phyloP scores from a whole-genome alignment of 2,329 filamentous ascomycete species.

The Ceratocystis huliohia region DNA sequence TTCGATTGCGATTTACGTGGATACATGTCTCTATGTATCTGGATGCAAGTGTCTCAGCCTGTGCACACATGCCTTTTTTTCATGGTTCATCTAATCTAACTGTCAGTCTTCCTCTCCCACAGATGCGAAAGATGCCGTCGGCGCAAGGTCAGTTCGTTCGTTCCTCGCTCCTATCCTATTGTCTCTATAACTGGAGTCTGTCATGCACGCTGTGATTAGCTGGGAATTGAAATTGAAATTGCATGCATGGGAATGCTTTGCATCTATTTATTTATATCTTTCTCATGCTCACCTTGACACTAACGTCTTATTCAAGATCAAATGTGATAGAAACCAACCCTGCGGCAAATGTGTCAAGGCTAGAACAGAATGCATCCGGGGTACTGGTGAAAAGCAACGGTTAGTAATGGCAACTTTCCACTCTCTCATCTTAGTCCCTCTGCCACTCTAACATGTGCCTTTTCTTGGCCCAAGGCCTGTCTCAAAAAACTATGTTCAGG shows the following conservation, averaged over 20 bases:
- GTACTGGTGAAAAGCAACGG: constrained; percentile 34
- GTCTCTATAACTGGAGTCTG: too few relatives aligned
- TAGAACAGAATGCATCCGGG: constrained; percentile 31
- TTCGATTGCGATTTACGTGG: not conserved
- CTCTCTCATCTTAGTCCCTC: not conserved
- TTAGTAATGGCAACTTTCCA: constrained; percentile 21
- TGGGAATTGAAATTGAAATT: too few relatives aligned
- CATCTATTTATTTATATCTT: not conserved
- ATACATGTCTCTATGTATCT: not conserved
- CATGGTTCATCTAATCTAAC: not conserved
- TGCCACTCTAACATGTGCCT: not conserved
- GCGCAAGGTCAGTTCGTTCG: constrained; percentile 29
- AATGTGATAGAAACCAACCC: constrained; percentile 40
- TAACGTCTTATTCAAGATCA: constrained; percentile 30
- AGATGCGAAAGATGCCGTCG: constrained; percentile 35
- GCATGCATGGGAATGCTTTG: not conserved
- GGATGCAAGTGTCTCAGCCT: too few relatives aligned
- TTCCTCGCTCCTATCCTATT: not conserved
- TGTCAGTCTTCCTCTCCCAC: not conserved
- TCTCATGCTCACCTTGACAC: constrained; percentile 23
- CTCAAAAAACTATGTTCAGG: constrained; percentile 35
- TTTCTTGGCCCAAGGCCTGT: constrained; percentile 29
- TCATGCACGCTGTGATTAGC: too few relatives aligned
- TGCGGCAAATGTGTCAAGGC: constrained; percentile 38
- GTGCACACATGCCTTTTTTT: not conserved